Percentiles rank a stretch among this genome's conserved stretches.
phyloP scores from a whole-genome alignment of 805 yeast genomes.

The Ogataea pini region DNA sequence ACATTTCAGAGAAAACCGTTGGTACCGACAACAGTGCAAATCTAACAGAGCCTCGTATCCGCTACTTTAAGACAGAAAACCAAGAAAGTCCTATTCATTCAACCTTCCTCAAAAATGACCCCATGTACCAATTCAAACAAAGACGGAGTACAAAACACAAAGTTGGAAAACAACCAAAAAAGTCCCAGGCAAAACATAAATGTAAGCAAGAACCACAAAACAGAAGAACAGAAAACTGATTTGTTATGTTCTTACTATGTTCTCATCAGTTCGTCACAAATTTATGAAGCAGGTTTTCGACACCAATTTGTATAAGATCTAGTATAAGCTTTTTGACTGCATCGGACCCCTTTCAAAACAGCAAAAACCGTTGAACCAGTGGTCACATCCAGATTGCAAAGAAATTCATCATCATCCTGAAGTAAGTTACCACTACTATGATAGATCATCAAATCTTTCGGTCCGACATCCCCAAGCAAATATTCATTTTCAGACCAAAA shows the following conservation, averaged over 20 bases:
- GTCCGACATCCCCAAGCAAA: slow-evolving; percentile 10
- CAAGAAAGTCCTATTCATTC: too few species aligned
- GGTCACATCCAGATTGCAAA: slow-evolving; percentile 45
- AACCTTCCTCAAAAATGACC: not conserved
- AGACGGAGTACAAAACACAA: not conserved
- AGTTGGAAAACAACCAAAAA: not conserved
- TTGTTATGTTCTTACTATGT: too few species aligned
- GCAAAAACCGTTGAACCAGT: slow-evolving; percentile 48
- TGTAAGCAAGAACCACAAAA: not conserved
- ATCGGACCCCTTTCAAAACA: too few species aligned
- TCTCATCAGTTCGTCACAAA: too few species aligned
- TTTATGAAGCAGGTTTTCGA: not conserved
- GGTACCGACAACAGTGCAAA: too few species aligned
- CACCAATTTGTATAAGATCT: too few species aligned
- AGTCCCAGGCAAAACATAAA: not conserved
- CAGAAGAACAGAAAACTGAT: too few species aligned
- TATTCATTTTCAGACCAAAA: slow-evolving; percentile 28
- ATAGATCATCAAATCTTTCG: slow-evolving; percentile 39
- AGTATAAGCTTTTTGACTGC: too few species aligned
- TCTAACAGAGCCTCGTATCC: too few species aligned
- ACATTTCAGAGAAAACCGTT: not conserved
- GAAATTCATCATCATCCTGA: not conserved
- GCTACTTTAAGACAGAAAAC: too few species aligned
- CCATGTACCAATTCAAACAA: not conserved
- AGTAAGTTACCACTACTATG: slow-evolving; percentile 34